These are phyloP conservation scores for Russula griseocarnosa DNA, from an alignment of 768 basidiomycete species.

Conservation along the genomic window DNA sequence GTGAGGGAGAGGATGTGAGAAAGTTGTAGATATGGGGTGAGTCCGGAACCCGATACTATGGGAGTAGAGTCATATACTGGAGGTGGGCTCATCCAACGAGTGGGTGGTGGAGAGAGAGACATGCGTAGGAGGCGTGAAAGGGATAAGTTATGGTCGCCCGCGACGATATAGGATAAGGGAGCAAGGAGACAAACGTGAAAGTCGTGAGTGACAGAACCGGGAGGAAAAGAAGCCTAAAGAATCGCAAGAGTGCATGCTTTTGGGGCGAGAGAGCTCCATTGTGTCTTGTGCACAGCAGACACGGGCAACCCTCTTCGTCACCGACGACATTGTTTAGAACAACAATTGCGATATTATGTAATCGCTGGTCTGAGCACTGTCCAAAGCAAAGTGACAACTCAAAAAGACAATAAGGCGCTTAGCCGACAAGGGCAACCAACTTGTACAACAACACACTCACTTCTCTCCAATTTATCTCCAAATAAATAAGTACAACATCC, in stretches of 20 bases:
- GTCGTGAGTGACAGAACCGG: constrained; percentile 20
- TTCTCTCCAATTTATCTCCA: not conserved
- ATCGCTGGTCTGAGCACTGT: not conserved
- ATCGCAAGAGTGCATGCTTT: constrained; percentile 15
- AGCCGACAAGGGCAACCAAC: not conserved
- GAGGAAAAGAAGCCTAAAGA: constrained; percentile 8
- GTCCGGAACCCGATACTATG: constrained; percentile 34
- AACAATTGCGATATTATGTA: constrained; percentile 9
- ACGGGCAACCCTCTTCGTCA: not conserved
- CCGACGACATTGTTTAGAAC: constrained; percentile 14
- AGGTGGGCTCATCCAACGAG: constrained; percentile 42
- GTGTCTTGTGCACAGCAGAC: constrained; percentile 13
- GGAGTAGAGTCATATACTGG: constrained; percentile 52
- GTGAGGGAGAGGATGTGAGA: constrained; percentile 79
- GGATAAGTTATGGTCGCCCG: constrained; percentile 25
- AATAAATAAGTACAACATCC: not conserved
- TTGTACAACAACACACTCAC: not conserved
- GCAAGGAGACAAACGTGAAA: not conserved
- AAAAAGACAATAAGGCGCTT: too few relatives aligned
- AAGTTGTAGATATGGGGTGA: constrained; percentile 81
- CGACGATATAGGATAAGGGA: constrained; percentile 20
- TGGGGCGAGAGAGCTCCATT: constrained; percentile 22
- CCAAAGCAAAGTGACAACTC: not conserved
- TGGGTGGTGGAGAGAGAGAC: constrained; percentile 32
- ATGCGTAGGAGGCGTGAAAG: constrained; percentile 20